A percentile compares a stretch with the other conserved stretches of the same genome.
Conservation (phyloP, 2,329 filamentous ascomycete genomes). For the Fusarium sambucinum region DNA sequence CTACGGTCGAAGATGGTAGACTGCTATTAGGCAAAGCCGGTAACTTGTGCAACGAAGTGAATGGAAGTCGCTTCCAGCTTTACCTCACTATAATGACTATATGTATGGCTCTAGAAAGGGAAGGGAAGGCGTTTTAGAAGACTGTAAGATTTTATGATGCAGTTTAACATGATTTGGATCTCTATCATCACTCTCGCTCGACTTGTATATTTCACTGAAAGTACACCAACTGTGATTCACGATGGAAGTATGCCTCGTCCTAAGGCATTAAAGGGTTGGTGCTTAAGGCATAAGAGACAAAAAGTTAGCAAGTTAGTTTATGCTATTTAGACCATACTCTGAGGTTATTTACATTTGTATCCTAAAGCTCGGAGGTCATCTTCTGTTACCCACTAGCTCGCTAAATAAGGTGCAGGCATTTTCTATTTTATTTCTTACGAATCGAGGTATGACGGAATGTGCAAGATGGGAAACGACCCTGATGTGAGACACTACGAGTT, state of each 20-base stretch:
- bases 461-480: neutral
- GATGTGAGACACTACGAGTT: neutral
- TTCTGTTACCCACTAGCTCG: neutral
- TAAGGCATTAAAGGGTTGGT: too few relatives aligned
- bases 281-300: neutral
- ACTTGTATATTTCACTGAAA: too few relatives aligned
- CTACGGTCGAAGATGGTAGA: conserved; percentile 40
- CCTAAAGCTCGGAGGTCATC: neutral
- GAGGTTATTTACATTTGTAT: neutral
- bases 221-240: too few relatives aligned
- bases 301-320: neutral
- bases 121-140: conserved; percentile 16
- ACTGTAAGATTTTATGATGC: conserved; percentile 11
- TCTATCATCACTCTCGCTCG: neutral
- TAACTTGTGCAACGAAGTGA: too few relatives aligned
- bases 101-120: neutral
- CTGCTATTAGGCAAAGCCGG: too few relatives aligned
- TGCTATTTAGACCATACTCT: neutral
- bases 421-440: neutral
- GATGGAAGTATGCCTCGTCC: too few relatives aligned
- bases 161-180: neutral
- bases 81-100: neutral
- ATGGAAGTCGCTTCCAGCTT: too few relatives aligned
- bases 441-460: neutral
- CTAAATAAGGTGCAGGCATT: neutral